Conservation (phyloP, 805 yeast species). For the Nakazawaea populi region DNA sequence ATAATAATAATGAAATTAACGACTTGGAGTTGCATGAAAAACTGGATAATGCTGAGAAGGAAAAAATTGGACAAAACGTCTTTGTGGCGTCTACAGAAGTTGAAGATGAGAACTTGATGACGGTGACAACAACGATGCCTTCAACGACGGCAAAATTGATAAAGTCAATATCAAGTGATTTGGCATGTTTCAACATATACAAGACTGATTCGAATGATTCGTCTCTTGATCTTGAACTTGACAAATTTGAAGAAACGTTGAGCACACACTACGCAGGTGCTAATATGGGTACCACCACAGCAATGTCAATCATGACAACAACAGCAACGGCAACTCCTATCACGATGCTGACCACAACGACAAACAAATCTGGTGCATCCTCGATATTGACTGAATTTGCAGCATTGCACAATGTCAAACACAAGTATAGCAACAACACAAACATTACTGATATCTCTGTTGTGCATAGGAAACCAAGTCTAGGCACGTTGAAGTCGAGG, state of each 20-base stretch:
- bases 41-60: not conserved
- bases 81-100: not conserved
- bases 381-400: not conserved
- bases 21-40: not conserved
- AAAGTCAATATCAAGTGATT: constrained; percentile 25
- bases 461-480: constrained; percentile 13
- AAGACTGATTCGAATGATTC: constrained; percentile 17
- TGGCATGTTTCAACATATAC: constrained; percentile 29
- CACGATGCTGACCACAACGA: not conserved
- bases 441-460: not conserved
- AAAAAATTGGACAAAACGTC: not conserved
- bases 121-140: not conserved
- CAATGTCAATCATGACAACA: not conserved
- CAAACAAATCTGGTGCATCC: not conserved
- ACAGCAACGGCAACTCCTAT: not conserved
- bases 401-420: not conserved
- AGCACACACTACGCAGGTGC: not conserved
- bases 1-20: not conserved
- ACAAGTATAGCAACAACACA: not conserved
- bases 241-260: constrained; percentile 15
- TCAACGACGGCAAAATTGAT: constrained; percentile 13
- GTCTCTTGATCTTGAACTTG: constrained; percentile 22
- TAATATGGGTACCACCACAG: not conserved
- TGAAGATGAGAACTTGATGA: not conserved
- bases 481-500: constrained; percentile 28